Conservation (phyloP, 2,329 filamentous ascomycete species). For the Pochonia chlamydosporia region DNA sequence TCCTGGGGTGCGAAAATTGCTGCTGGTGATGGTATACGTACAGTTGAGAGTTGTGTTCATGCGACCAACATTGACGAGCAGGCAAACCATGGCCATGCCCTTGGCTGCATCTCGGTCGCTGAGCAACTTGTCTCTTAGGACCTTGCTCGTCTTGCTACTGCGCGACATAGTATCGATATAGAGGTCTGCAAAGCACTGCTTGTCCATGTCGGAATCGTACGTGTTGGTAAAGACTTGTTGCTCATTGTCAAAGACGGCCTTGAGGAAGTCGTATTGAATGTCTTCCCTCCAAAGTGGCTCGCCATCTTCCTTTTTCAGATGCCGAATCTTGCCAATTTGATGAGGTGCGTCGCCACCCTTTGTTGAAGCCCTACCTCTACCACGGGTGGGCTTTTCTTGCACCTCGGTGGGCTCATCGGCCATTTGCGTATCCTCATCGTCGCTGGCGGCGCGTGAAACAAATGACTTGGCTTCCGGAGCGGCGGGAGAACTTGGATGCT, state of each 20-base stretch:
- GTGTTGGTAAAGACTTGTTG: slow-evolving; percentile 80
- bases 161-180: slow-evolving; percentile 98
- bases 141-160: slow-evolving; percentile 98
- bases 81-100: slow-evolving; percentile 98
- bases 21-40: slow-evolving; percentile 37
- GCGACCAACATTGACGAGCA: slow-evolving; percentile 91
- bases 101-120: slow-evolving; percentile 88
- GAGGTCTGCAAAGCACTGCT: slow-evolving; percentile 84
- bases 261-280: slow-evolving; percentile 83
- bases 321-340: slow-evolving; percentile 65
- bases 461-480: slow-evolving; percentile 40
- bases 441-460: slow-evolving; percentile 36
- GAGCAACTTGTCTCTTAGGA: slow-evolving; percentile 91
- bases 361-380: slow-evolving; percentile 28
- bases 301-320: slow-evolving; percentile 84
- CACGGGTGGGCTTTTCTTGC: slow-evolving; percentile 30
- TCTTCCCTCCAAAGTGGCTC: slow-evolving; percentile 82
- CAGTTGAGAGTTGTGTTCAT: slow-evolving; percentile 99
- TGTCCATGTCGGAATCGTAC: slow-evolving; percentile 62
- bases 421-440: slow-evolving; percentile 42
- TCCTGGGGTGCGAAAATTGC: background rate
- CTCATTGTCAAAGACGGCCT: slow-evolving; percentile 72
- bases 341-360: slow-evolving; percentile 28
- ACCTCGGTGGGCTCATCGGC: slow-evolving; percentile 38
- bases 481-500: slow-evolving; percentile 40